These are phyloP conservation scores for Lodderomyces jiufengensis DNA, from an alignment of 1,139 yeast species.

Conservation along the genomic window DNA sequence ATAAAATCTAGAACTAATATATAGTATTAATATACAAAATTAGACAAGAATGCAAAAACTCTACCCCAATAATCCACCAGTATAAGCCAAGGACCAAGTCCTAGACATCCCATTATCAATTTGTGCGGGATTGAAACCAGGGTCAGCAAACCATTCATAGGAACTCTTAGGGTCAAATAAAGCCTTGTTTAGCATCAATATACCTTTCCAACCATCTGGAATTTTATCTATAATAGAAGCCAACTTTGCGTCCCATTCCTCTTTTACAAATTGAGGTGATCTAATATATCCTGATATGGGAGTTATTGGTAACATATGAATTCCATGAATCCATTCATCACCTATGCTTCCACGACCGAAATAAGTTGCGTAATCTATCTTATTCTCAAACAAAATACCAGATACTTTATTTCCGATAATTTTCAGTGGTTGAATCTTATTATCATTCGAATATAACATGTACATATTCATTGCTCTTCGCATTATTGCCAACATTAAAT, in stretches of 20 bases:
- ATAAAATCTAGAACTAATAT: no score
- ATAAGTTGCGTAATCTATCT: constrained; percentile 42
- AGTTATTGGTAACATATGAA: constrained; percentile 47
- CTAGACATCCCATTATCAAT: constrained; percentile 46
- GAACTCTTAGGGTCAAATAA: constrained; percentile 34
- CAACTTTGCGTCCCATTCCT: constrained; percentile 43
- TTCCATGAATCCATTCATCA: constrained; percentile 48
- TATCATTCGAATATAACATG: constrained; percentile 40
- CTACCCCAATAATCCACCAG: constrained; percentile 26
- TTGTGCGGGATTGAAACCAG: constrained; percentile 35
- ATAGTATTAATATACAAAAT: no score
- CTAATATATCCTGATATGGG: constrained; percentile 42
- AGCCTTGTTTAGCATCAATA: constrained; percentile 39
- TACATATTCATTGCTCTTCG: constrained; percentile 41
- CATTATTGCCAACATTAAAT: constrained; percentile 42
- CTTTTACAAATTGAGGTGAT: constrained; percentile 31
- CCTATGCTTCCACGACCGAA: constrained; percentile 43
- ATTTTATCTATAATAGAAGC: constrained; percentile 29
- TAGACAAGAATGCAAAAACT: no score
- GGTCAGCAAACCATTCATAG: constrained; percentile 38
- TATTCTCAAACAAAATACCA: constrained; percentile 45
- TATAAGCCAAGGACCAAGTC: constrained; percentile 43
- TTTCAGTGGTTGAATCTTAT: constrained; percentile 34
- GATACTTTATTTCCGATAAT: constrained; percentile 41
- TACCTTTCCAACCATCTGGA: constrained; percentile 47